Evolutionary conservation across 1,139 yeast genomes (phyloP), one percentile per base, ranked within the genome.

Genomic region (Hanseniaspora gamundiae): DNA sequence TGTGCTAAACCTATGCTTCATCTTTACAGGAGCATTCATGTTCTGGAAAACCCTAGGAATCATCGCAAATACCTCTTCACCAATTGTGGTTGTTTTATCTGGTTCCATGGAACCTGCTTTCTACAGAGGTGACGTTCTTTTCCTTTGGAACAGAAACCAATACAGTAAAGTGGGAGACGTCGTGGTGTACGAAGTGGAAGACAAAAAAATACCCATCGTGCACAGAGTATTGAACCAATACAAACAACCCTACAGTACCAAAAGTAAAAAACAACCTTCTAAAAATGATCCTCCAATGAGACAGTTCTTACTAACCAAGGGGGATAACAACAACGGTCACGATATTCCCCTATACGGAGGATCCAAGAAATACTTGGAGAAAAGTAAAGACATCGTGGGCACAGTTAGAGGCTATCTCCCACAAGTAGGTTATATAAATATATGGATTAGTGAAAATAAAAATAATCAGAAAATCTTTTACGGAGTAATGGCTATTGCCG

Each of bases 31-130:
- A 0, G 95, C 98, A 0, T 91, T 80, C 62, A 84, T 91, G 76
- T 75, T 86, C 49, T 91, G 96, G 94, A 87, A 86, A 61, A 76
- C 85, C 0, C 69, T 91, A 20, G 79, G 88, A 1, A 70, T 91
- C 4, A 69, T 80, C 2, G 72, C 95, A 22, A 80, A 86, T 63
- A 80, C 95, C 0, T 82, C 85, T 50, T 85, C 96, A 2, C 99
- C 99, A 16, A 78, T 91, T 35, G 98, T 93, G 35, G 98, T 91
- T 33, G 99, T 91, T 11, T 74, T 91, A 41, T 86, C 97, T 1
- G 99, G 98, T 5, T 91, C 97, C 1, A 91, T 91, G 99, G 98
- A 93, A 60, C 99, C 99, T 1, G 98, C 98, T 0, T 93, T 93
- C 71, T 97, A 91, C 64, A 76, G 98, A 64, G 99, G 99, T 42